Evolutionary conservation across 305 asterid species (phyloP), one percentile per base, ranked within the genome.

Genomic region (Fraxinus baroniana): DNA sequence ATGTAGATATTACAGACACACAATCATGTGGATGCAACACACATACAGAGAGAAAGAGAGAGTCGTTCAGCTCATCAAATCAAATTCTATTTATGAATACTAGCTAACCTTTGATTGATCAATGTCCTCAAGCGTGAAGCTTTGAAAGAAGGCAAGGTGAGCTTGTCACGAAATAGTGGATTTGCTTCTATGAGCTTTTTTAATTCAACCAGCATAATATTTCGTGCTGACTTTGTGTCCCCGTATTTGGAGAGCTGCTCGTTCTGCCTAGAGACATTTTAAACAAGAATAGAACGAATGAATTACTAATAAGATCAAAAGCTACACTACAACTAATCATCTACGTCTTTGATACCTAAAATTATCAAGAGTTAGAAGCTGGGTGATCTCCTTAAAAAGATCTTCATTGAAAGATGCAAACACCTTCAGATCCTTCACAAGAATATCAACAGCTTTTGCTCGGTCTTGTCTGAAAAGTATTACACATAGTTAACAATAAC

Each of bases 221-320:
- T 90, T 55, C 99, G 89, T 24, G 98, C 99, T 12, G 97, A 89
- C 88, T 95, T 93, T 32, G 98, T 91, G 82, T 95, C 99, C 80
- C 97, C 97, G 33, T 95, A 95, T 83, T 92, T 95, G 17, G 99
- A 94, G 77, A 95, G 93, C 88, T 95, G 97, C 87, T 95, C 98
- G 66, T 95, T 95, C 91, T 95, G 96, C 93, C 99, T 95, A 91
- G 60, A 83, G 78, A 86, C 80, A 84, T 62, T 82, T 20, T 80
- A 86, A 36, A 83, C 76, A 73, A 82, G 62, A 82, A 39, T 57
- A 78, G 64, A 74, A 64, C 18, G 73, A 82, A 64, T 46, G n/a
- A 15, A 71, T 49, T 73, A 68, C 24, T 15, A 44, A 37, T 37
- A 55, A 39, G 64, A 57, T 74, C 6, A 49, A 30, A 76, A 79